Evolutionary conservation across 257 asterid genomes (phyloP), one percentile per base, ranked within the genome.

Genomic region (Solanum chiquidenum): DNA sequence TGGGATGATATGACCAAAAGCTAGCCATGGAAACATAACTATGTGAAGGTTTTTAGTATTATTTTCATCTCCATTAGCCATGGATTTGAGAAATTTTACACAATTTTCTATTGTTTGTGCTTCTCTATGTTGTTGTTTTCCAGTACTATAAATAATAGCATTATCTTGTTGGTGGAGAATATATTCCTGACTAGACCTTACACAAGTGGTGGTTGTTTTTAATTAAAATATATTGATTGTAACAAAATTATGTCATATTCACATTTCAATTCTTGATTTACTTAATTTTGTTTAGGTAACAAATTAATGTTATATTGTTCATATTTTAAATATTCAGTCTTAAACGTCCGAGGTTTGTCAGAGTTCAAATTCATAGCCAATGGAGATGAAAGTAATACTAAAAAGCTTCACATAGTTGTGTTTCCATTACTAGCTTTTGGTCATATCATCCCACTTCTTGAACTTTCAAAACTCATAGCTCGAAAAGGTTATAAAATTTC

Each of bases 361-460:
- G 4, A 52, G 62, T 52, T 95, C 93, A 23, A 96, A 90, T 35
- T 74, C 74, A 44, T 31, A 5, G 40, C 12, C 23, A 71, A 14
- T 71, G 90, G 86, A 85, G 93, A 96, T 25, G 98, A 98, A 66
- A 90, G 18, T 91, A 40, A 95, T 90, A 86, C 99, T 96, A 88
- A 94, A 49, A 94, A 73, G 92, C 96, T 83, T 94, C 93, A 92
- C 87, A 40, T 94, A 13, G 94, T 77, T 2, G 82, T 94, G 94
- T 89, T 91, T 75, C 95, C 96, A 83, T 93, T 96, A 96, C 91
- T 94, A 1, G 98, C 93, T 79, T 93, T 94, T 49, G 95, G 95
- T 16, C 95, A 93, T 89, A 92, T 94, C 35, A 88, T 90, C 40
- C 95, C 96, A 7, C 92, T 2, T 88, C 34, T 91, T 13, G 91